phyloP scores from a whole-genome alignment of 768 basidiomycete genomes.

The Pleurotus salmoneostramineus region DNA sequence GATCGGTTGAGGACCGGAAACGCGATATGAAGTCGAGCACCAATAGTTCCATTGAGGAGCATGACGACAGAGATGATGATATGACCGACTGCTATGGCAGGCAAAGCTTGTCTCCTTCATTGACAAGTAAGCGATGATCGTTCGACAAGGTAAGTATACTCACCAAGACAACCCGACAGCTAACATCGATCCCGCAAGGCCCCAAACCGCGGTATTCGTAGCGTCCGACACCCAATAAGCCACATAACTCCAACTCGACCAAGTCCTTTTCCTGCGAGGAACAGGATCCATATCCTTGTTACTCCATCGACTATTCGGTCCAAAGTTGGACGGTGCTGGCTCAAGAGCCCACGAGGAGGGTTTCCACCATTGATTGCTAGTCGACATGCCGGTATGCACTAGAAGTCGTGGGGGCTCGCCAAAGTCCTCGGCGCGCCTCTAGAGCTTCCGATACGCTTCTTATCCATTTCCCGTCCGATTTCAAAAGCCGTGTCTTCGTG shows the following conservation, averaged over 20 bases:
- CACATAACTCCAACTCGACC: conserved; percentile 65
- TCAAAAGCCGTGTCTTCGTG: neutral
- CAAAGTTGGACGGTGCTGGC: conserved; percentile 51
- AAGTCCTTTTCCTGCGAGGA: conserved; percentile 54
- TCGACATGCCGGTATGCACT: neutral
- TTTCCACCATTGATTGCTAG: conserved; percentile 10
- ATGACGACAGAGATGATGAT: conserved; percentile 69
- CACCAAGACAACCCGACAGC: conserved; percentile 72
- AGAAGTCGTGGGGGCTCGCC: neutral
- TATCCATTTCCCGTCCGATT: no score
- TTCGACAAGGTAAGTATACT: conserved; percentile 10
- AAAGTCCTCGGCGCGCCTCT: neutral
- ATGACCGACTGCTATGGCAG: conserved; percentile 71
- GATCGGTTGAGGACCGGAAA: conserved; percentile 80
- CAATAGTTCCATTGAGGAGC: conserved; percentile 75
- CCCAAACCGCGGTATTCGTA: conserved; percentile 46
- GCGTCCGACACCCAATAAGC: conserved; percentile 60
- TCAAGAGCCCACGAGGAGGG: conserved; percentile 46
- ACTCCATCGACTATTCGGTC: conserved; percentile 55
- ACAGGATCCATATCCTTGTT: conserved; percentile 82
- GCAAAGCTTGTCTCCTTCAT: conserved; percentile 58
- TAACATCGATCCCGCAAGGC: conserved; percentile 70
- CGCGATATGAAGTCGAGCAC: conserved; percentile 72
- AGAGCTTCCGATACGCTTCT: neutral
- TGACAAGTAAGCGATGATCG: neutral